These are phyloP conservation scores for Aspergillus thermomutatus DNA, from an alignment of 2,329 filamentous ascomycete species.

Conservation along the genomic window DNA sequence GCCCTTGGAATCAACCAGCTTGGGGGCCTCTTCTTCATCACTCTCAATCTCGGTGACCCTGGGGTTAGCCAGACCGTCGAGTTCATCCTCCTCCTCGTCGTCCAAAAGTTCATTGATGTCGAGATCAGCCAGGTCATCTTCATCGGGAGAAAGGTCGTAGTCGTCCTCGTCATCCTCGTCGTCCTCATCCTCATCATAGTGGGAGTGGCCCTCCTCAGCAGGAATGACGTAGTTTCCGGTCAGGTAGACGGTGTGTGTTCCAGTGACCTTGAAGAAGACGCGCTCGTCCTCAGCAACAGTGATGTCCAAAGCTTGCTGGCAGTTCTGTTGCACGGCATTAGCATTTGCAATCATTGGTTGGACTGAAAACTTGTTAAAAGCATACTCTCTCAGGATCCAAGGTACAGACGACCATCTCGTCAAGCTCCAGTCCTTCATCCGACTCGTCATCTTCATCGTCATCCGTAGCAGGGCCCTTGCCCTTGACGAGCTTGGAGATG, in stretches of 20 bases:
- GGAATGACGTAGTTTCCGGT: constrained; percentile 93
- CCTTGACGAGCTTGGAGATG: constrained; percentile 56
- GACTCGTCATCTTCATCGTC: constrained; percentile 56
- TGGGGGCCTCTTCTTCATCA: constrained; percentile 68
- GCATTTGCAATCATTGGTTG: constrained; percentile 1
- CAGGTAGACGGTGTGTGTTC: constrained; percentile 85
- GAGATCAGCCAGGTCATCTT: constrained; percentile 69
- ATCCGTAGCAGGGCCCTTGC: constrained; percentile 71
- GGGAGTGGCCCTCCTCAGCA: constrained; percentile 51
- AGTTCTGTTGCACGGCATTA: constrained; percentile 60
- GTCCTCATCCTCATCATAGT: constrained; percentile 53
- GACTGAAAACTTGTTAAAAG: constrained; percentile 7
- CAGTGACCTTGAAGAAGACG: constrained; percentile 87
- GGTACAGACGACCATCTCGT: constrained; percentile 94
- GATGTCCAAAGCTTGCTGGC: constrained; percentile 93
- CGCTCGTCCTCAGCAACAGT: constrained; percentile 84
- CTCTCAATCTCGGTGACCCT: constrained; percentile 80
- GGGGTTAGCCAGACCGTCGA: constrained; percentile 73
- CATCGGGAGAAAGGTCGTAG: constrained; percentile 77
- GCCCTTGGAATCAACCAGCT: constrained; percentile 51
- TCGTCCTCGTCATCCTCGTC: constrained; percentile 65
- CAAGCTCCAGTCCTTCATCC: constrained; percentile 62
- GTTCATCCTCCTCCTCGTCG: constrained; percentile 66
- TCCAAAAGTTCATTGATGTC: constrained; percentile 52
- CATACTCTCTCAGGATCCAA: constrained; percentile 87